Percentiles rank a stretch among this genome's conserved stretches.
These are phyloP conservation scores for Plasmodium falciparum DNA, from an alignment of 169 alveolate genomes.

Conservation along the genomic window DNA sequence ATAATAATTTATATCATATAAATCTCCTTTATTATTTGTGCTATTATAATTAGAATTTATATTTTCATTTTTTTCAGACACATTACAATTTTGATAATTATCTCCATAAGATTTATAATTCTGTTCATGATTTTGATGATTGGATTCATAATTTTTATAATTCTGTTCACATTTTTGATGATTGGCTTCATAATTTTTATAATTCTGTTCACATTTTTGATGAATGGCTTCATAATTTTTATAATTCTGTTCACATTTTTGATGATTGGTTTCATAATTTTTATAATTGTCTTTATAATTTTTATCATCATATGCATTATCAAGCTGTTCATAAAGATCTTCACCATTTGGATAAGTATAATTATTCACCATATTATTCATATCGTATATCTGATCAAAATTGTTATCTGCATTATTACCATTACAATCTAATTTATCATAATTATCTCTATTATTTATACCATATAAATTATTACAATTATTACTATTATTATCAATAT, in stretches of 20 bases:
- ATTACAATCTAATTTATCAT: neutral
- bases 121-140: neutral
- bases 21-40: neutral
- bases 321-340: neutral
- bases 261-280: neutral
- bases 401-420: neutral
- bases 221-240: neutral
- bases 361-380: neutral
- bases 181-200: neutral
- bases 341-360: neutral
- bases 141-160: too few species aligned
- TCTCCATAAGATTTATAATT: neutral
- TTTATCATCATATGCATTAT: neutral
- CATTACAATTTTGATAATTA: neutral
- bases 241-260: neutral
- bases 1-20: neutral
- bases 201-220: too few species aligned
- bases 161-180: neutral
- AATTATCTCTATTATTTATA: neutral
- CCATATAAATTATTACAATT: neutral
- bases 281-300: neutral
- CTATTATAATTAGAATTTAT: neutral
- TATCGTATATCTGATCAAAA: neutral
- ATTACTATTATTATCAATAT: conserved; percentile 22
- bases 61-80: neutral